Conservation (phyloP, 2,329 filamentous ascomycete species). For the Bimuria novae-zelandiae region DNA sequence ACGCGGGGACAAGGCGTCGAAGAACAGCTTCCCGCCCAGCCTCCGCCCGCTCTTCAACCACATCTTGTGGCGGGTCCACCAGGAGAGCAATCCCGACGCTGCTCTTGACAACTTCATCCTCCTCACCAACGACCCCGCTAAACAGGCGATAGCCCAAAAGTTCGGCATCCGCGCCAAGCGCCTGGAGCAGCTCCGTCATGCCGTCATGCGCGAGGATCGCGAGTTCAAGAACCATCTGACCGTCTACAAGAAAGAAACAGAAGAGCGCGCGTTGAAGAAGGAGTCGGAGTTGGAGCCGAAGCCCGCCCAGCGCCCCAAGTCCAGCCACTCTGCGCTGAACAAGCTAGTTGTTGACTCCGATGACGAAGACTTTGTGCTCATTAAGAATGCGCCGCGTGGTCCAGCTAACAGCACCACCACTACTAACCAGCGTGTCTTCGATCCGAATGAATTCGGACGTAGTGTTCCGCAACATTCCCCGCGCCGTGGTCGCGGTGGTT, state of each 20-base stretch:
- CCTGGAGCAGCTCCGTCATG: slow-evolving; percentile 56
- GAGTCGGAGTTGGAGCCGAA: slow-evolving; percentile 22
- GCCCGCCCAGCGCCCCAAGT: slow-evolving; percentile 31
- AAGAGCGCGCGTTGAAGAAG: slow-evolving; percentile 25
- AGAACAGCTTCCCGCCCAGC: slow-evolving; percentile 41
- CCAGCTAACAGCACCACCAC: slow-evolving; percentile 34
- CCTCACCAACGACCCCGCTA: slow-evolving; percentile 54
- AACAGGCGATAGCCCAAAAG: slow-evolving; percentile 52
- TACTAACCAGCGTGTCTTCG: slow-evolving; percentile 46
- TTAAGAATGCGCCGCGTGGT: slow-evolving; percentile 44
- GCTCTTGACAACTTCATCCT: slow-evolving; percentile 57
- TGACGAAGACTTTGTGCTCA: slow-evolving; percentile 46
- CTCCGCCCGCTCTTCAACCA: slow-evolving; percentile 57
- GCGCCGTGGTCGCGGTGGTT: slow-evolving; percentile 40
- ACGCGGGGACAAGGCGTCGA: slow-evolving; percentile 31
- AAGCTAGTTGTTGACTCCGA: slow-evolving; percentile 34
- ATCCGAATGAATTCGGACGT: slow-evolving; percentile 56
- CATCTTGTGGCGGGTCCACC: slow-evolving; percentile 57
- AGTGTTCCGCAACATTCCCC: slow-evolving; percentile 33
- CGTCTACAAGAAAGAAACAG: slow-evolving; percentile 44
- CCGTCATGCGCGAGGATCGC: slow-evolving; percentile 54
- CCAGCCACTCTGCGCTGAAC: slow-evolving; percentile 25
- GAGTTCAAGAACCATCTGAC: slow-evolving; percentile 50
- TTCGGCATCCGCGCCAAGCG: slow-evolving; percentile 57
- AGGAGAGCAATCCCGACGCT: slow-evolving; percentile 53